A percentile compares a stretch with the other conserved stretches of the same genome.
These are phyloP conservation scores for Candida succiphila DNA, from an alignment of 805 yeast genomes.

Conservation along the genomic window DNA sequence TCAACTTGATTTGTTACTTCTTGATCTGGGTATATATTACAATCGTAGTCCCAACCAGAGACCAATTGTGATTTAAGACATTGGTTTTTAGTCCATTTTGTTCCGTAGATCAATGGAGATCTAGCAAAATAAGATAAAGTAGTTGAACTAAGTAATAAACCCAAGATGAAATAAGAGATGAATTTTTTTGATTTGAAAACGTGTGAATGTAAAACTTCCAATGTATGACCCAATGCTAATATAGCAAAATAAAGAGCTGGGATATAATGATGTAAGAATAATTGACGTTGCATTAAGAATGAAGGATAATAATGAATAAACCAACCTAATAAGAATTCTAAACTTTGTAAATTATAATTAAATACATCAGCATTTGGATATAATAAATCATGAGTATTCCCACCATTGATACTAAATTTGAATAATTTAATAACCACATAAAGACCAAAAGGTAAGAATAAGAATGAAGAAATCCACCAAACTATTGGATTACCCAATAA, in stretches of 20 bases:
- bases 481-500: slow-evolving; percentile 69
- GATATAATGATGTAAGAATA: slow-evolving; percentile 87
- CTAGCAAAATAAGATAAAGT: slow-evolving; percentile 47
- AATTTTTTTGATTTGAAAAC: slow-evolving; percentile 27
- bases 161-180: slow-evolving; percentile 35
- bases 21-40: slow-evolving; percentile 41
- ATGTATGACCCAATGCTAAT: slow-evolving; percentile 23
- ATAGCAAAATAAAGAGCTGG: slow-evolving; percentile 77
- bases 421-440: slow-evolving; percentile 37
- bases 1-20: too few species aligned
- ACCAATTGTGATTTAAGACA: slow-evolving; percentile 57
- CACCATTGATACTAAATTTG: slow-evolving; percentile 53
- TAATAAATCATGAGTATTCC: slow-evolving; percentile 27
- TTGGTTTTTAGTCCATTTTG: slow-evolving; percentile 62
- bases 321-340: slow-evolving; percentile 65
- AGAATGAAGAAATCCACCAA: slow-evolving; percentile 64
- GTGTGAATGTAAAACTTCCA: slow-evolving; percentile 20
- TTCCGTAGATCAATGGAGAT: slow-evolving; percentile 70
- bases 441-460: slow-evolving; percentile 39
- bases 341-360: slow-evolving; percentile 55
- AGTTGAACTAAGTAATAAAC: slow-evolving; percentile 37
- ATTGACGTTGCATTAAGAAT: slow-evolving; percentile 83
- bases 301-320: slow-evolving; percentile 63
- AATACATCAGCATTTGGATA: slow-evolving; percentile 31
- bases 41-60: slow-evolving; percentile 81